Conservation (phyloP, 2,329 filamentous ascomycete species). For the Aspergillus caelatus region DNA sequence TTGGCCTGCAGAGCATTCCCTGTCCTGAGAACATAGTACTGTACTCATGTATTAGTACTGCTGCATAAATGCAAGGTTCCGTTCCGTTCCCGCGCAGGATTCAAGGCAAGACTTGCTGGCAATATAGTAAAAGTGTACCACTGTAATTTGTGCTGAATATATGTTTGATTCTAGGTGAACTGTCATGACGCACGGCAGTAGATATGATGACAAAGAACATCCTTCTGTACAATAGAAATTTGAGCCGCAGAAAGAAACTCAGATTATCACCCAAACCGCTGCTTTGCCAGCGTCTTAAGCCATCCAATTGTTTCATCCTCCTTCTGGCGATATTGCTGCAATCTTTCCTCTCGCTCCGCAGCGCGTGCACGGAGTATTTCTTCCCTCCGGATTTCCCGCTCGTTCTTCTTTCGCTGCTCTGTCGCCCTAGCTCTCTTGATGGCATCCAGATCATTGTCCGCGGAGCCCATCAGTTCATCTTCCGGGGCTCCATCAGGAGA, state of each 20-base stretch:
- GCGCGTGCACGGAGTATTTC: constrained; percentile 74
- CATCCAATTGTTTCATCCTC: constrained; percentile 85
- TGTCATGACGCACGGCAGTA: neutral
- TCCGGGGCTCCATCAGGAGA: constrained; percentile 72
- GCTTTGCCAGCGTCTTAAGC: constrained; percentile 75
- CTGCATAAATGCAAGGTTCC: neutral
- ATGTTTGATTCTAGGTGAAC: neutral
- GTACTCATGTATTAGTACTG: neutral
- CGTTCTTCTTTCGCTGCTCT: constrained; percentile 74
- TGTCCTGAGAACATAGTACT: neutral
- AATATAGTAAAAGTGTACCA: neutral
- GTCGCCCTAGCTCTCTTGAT: constrained; percentile 68
- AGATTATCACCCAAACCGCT: constrained; percentile 67
- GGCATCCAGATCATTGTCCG: constrained; percentile 60
- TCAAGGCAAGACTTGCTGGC: neutral
- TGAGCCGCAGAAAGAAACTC: neutral
- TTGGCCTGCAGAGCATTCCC: neutral
- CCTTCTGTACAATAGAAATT: neutral
- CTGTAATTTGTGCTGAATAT: neutral
- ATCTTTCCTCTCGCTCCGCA: constrained; percentile 78
- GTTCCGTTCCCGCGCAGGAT: neutral
- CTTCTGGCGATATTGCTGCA: constrained; percentile 70
- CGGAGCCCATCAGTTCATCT: constrained; percentile 71
- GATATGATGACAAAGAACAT: neutral
- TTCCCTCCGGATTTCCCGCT: constrained; percentile 79